A percentile compares a stretch with the other conserved stretches of the same genome.
These are phyloP conservation scores for Rubroshorea leprosula DNA, from an alignment of 345 rosid species.

Conservation along the genomic window DNA sequence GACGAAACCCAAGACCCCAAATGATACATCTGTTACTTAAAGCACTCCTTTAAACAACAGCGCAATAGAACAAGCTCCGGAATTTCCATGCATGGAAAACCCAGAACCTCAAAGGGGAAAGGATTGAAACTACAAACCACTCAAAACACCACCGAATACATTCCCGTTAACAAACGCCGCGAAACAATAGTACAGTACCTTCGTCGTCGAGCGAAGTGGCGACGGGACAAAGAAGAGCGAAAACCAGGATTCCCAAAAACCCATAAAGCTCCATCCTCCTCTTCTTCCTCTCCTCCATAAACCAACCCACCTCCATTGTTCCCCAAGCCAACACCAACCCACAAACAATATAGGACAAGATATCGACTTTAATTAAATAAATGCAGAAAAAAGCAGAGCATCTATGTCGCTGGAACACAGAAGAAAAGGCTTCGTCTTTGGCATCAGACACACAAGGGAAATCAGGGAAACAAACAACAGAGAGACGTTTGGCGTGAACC, in stretches of 20 bases:
- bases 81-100: too few relatives aligned
- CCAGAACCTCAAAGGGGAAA: too few relatives aligned
- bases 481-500: slow-evolving; percentile 83
- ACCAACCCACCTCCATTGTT: not conserved
- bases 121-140: not conserved
- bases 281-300: slow-evolving; percentile 15
- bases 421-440: not conserved
- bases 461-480: slow-evolving; percentile 15
- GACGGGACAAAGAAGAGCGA: slow-evolving; percentile 26
- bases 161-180: not conserved
- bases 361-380: not conserved
- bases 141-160: not conserved
- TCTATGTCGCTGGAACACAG: not conserved
- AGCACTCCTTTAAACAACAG: too few relatives aligned
- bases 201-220: slow-evolving; percentile 47
- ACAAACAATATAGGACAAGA: not conserved
- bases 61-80: too few relatives aligned
- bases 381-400: not conserved
- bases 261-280: slow-evolving; percentile 15
- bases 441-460: slow-evolving; percentile 9
- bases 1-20: too few relatives aligned
- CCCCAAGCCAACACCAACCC: not conserved
- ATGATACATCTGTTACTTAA: not conserved
- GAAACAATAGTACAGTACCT: slow-evolving; percentile 40
- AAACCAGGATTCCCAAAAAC: slow-evolving; percentile 18